phyloP scores from a whole-genome alignment of 2,329 filamentous ascomycete species.

The Exserohilum rostratum region DNA sequence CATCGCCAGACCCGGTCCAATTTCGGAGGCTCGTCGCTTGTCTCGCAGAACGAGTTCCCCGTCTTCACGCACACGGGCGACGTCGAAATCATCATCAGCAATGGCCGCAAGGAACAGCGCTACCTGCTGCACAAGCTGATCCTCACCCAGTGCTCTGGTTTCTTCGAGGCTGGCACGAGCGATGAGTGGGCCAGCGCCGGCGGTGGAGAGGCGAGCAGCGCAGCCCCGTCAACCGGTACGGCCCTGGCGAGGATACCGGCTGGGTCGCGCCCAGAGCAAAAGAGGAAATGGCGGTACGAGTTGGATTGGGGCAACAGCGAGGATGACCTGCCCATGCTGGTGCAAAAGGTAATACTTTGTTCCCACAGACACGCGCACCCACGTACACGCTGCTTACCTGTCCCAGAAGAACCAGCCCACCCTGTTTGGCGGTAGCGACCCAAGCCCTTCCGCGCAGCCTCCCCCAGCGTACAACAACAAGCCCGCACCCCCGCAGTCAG shows the following conservation, averaged over 20 bases:
- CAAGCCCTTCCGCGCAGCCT: conserved; percentile 49
- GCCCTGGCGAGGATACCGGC: conserved; percentile 51
- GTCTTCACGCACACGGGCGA: conserved; percentile 89
- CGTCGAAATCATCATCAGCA: conserved; percentile 82
- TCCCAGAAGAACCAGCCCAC: conserved; percentile 50
- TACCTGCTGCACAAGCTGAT: conserved; percentile 90
- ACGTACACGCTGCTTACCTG: conserved; percentile 21
- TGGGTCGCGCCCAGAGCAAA: conserved; percentile 50
- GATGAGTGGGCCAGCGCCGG: conserved; percentile 71
- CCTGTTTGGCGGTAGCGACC: conserved; percentile 64
- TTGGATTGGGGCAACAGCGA: conserved; percentile 74
- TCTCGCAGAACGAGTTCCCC: conserved; percentile 88
- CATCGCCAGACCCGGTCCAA: conserved; percentile 84
- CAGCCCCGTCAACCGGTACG: conserved; percentile 30
- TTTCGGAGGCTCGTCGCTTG: conserved; percentile 69
- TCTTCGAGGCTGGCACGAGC: conserved; percentile 86
- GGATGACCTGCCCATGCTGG: conserved; percentile 82
- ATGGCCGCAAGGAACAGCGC: conserved; percentile 74
- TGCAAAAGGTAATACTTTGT: conserved; percentile 71
- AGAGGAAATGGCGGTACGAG: conserved; percentile 83
- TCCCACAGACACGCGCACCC: background rate
- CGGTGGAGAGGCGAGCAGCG: conserved; percentile 28
- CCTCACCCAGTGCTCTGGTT: conserved; percentile 86
- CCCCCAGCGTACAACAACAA: conserved; percentile 65
- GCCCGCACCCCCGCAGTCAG: conserved; percentile 65